These are phyloP conservation scores for Sporisorium scitamineum DNA, from an alignment of 1,284 basidiomycete genomes.

Conservation along the genomic window DNA sequence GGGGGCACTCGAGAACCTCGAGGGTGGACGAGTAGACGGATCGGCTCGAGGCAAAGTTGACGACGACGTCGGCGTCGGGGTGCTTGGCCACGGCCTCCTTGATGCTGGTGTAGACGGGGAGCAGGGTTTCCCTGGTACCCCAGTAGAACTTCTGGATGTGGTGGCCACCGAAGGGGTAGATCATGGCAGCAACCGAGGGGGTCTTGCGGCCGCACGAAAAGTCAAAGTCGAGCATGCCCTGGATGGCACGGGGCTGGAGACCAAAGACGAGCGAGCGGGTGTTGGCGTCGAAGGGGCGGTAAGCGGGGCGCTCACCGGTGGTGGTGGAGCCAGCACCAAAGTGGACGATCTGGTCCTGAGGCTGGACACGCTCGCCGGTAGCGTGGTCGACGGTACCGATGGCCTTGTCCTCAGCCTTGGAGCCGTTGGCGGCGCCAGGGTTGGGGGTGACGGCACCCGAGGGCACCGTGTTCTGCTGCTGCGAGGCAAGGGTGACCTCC, in stretches of 20 bases:
- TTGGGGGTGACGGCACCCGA: slow-evolving; percentile 58
- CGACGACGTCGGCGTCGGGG: slow-evolving; percentile 94
- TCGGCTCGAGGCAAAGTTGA: slow-evolving; percentile 96
- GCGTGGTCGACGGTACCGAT: slow-evolving; percentile 81
- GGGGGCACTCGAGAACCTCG: slow-evolving; percentile 81
- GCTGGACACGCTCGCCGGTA: slow-evolving; percentile 82
- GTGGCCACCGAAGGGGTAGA: slow-evolving; percentile 99
- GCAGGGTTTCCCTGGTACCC: slow-evolving; percentile 98
- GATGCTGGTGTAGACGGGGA: slow-evolving; percentile 95
- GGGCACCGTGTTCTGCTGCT: slow-evolving; percentile 68
- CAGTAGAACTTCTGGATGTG: slow-evolving; percentile 99
- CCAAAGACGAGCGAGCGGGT: slow-evolving; percentile 98
- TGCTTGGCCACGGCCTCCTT: slow-evolving; percentile 94
- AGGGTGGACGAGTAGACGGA: slow-evolving; percentile 95
- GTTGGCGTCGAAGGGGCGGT: slow-evolving; percentile 77
- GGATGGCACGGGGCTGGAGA: slow-evolving; percentile 98
- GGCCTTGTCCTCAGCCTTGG: slow-evolving; percentile 65
- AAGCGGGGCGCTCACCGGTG: slow-evolving; percentile 56
- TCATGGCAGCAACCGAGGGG: slow-evolving; percentile 99
- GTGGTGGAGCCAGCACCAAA: slow-evolving; percentile 74
- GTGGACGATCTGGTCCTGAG: slow-evolving; percentile 85
- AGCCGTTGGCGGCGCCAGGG: slow-evolving; percentile 44
- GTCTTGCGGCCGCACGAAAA: slow-evolving; percentile 92
- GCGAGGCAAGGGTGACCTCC: slow-evolving; percentile 69
- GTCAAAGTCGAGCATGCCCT: slow-evolving; percentile 99